Base-by-base conservation (phyloP, 1,139 yeast species). In the Citeromyces hawaiiensis region DNA sequence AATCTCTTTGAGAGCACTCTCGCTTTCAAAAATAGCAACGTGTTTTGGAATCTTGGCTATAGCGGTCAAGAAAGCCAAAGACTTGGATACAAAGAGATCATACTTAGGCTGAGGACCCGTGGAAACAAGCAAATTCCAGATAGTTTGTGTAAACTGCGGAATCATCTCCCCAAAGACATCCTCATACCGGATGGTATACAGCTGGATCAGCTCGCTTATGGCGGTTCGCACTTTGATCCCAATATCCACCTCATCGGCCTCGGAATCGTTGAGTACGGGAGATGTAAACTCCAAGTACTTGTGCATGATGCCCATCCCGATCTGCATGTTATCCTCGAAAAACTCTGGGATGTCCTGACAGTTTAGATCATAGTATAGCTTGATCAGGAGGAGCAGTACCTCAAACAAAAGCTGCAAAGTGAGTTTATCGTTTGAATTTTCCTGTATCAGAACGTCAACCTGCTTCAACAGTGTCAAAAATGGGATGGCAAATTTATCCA, bases 331-430 rank as follows among this genome's bases (percentile, higher is more conserved):
- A 59, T 93, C 98, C 60, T 93, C 99, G 55, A 93, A 93, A 56
- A 88, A 91, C 58, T 88, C 98, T 2, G 99, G 98, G 41, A 93
- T 80, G 61, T 93, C 98, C 61, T 93, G 98, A 60, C 96, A 88
- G 58, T 91, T 93, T 52, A 93, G 75, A 57, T 93, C 99, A 54
- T 78, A 86, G 57, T 83, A 93, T 36, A 93, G 73, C 55, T 88
- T 91, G 34, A 82, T 63, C 44, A 88, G 64, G 27, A 87, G 60
- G 39, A 82, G 63, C 50, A 88, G 60, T 44, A 83, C 83, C 37
- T 83, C 93, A 48, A 87, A 72, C 40, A 81, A 68, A 4, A 78
- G 59, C 37, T 54, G 58, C 44, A 77, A 60, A 38, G 73, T 63
- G 0, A 72, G 72, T 38, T 63, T 64, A 46, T 69, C 66, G 38